Base-by-base conservation (phyloP, 1,139 yeast species). In the Suhomyces guaymorum region DNA sequence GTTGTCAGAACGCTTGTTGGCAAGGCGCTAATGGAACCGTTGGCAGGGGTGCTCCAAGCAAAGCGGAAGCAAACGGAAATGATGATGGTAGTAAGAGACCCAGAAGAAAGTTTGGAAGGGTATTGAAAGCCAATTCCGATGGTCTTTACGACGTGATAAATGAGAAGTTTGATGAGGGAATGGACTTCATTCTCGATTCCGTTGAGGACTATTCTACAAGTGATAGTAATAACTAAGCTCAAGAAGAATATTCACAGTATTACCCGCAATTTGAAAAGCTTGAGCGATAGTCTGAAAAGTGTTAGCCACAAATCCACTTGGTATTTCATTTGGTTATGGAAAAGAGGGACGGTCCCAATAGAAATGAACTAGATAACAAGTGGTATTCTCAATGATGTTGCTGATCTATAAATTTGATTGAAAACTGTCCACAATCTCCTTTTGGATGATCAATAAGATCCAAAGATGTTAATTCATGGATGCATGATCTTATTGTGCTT, bases 41-140 rank as follows among this genome's bases (percentile, higher is more conserved):
- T 15, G 51, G 48, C 17, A 44, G 50, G 26, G 40, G 38, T 14
- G 47, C 51, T 6, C 29, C 17, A 10, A 27, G 42, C n/a, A 48
- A 51, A 13, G 35, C 28, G 33, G 44, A 21, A 13, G 13, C 31
- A 9, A 51, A 48, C 30, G 60, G 63, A 4, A 31, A 42, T 4
- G 66, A 63, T 28, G 70, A 72, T 34, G 75, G 70, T 33, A 70
- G 70, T 30, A 88, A 86, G 54, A 75, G 82, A 52, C 96, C 96
- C 24, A 76, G 97, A 53, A 78, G 88, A 54, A 89, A 88, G 59
- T 88, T 82, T 55, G 98, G 98, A 15, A 73, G 96, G 39, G 96
- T 92, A 3, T 62, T 89, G 36, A 79, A 82, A 50, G 75, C 92
- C 10, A 78, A 79, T 27, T 66, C 72, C 13, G 92, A 83, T 49